Base-by-base conservation (phyloP, 2,329 filamentous ascomycete species). In the Cladorrhinum sp. region DNA sequence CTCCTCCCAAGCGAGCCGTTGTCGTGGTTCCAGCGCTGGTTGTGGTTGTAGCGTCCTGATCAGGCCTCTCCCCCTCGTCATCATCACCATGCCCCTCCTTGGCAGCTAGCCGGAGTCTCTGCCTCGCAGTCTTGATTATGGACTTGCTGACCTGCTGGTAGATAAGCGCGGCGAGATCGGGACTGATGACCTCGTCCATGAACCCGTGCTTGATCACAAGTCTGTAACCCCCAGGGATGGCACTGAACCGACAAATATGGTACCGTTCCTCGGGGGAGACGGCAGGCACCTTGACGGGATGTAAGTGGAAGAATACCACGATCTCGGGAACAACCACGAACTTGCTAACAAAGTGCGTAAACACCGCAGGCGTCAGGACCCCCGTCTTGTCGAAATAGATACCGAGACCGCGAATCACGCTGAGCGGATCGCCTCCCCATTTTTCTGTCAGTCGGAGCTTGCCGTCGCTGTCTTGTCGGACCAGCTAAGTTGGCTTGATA, bases 361-460 rank as follows among this genome's bases (percentile, higher is more conserved):
- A 92, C 9, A 88, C 86, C 7, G 81, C 82, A 1, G 87, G 88
- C 25, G 68, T 67, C 27, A 67, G 59, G 0, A 83, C 81, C 49
- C 89, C 89, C 1, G 84, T 80, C 73, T 93, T 92, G 75, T 93
- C 90, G 71, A 93, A 92, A 76, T 91, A 92, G 58, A 93, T 85
- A 1, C 87, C 89, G 6, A 84, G 80, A 25, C 79, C 90, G 59
- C 77, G 78, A 56, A 84, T 82, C 0, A 75, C 76, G 25, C 77
- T 79, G 8, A 80, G 66, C 13, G 71, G 65, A 2, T 77, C 76
- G 45, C 77, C 75, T 50, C 79, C 78, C 72, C 74, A 79, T 29
- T 73, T 72, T 1, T 60, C 55, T 0, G 62, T 58, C 3, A 66
- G 58, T 9, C 58, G 48, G 10, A 66, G 58, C 1, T 27, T 50